Conservation (phyloP, 805 yeast species). For the Kodamaea fukazawae region DNA sequence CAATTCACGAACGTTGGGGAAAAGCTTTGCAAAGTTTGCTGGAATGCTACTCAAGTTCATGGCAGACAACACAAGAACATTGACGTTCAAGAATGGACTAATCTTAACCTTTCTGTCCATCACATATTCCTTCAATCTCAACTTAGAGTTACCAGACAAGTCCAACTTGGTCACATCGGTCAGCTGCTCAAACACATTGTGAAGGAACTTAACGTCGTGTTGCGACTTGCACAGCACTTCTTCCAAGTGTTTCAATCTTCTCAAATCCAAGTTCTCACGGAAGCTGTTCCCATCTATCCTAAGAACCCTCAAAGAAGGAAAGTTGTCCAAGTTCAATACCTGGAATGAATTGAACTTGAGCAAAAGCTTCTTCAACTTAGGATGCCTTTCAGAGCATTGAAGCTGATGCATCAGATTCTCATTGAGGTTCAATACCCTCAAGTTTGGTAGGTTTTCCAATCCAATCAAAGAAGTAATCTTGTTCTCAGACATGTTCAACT, state of each 20-base stretch:
- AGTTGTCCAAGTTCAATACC: constrained; percentile 28
- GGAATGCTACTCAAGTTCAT: constrained; percentile 44
- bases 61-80: constrained; percentile 44
- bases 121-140: constrained; percentile 10
- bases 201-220: constrained; percentile 16
- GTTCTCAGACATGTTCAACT: constrained; percentile 44
- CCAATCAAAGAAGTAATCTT: constrained; percentile 31
- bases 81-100: constrained; percentile 34
- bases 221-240: constrained; percentile 45
- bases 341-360: constrained; percentile 38
- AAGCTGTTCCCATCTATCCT: constrained; percentile 46
- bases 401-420: constrained; percentile 35
- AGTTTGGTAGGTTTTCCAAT: constrained; percentile 31
- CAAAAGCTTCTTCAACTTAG: constrained; percentile 34
- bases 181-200: constrained; percentile 16
- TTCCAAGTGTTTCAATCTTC: constrained; percentile 31
- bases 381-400: constrained; percentile 21
- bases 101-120: constrained; percentile 5
- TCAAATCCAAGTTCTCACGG: constrained; percentile 22
- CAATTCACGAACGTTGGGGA: constrained; percentile 47
- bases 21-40: constrained; percentile 29
- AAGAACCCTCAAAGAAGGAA: constrained; percentile 41
- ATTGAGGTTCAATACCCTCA: constrained; percentile 41
- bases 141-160: constrained; percentile 32
- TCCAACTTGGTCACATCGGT: constrained; percentile 13